Evolutionary conservation across 1,284 basidiomycete genomes (phyloP).

Genomic region (Melampsora americana): DNA sequence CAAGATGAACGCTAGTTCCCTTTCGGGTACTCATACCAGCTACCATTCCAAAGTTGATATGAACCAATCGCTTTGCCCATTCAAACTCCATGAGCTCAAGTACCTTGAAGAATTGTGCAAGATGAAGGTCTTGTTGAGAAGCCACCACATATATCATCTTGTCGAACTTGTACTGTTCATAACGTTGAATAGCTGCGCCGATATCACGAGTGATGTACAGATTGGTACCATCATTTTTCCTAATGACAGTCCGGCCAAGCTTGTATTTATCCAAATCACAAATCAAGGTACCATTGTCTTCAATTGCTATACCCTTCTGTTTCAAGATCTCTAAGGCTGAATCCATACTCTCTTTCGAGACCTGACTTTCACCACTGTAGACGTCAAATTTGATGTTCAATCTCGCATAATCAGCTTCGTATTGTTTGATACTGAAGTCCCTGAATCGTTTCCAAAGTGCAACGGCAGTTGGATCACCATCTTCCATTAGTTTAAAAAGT

Average conservation of each 20-base stretch:
- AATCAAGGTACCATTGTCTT: conserved; percentile 71
- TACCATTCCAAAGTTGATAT: conserved; percentile 83
- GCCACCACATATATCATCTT: conserved; percentile 91
- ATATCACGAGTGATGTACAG: conserved; percentile 99
- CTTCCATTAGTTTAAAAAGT: conserved; percentile 97
- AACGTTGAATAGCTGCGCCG: conserved; percentile 86
- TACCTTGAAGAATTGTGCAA: conserved; percentile 91
- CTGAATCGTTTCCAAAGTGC: conserved; percentile 91
- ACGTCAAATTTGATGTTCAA: conserved; percentile 91
- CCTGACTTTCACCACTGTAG: conserved; percentile 89
- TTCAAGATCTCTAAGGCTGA: conserved; percentile 65
- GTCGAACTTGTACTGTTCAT: conserved; percentile 88
- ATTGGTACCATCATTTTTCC: conserved; percentile 94
- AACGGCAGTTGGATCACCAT: conserved; percentile 77
- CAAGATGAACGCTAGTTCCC: conserved; percentile 93
- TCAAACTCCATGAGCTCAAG: conserved; percentile 83
- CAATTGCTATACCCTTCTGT: conserved; percentile 61
- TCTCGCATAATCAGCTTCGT: conserved; percentile 81
- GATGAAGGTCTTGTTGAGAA: conserved; percentile 90
- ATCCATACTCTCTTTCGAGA: conserved; percentile 74
- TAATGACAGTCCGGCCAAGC: conserved; percentile 81
- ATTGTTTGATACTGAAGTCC: conserved; percentile 84
- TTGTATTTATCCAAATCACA: conserved; percentile 83
- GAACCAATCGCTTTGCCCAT: conserved; percentile 77
- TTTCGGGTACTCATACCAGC: conserved; percentile 96